A percentile compares a stretch with the other conserved stretches of the same genome.
Conservation (phyloP, 495 filamentous ascomycete genomes). For the Trichoderma parareesei region DNA sequence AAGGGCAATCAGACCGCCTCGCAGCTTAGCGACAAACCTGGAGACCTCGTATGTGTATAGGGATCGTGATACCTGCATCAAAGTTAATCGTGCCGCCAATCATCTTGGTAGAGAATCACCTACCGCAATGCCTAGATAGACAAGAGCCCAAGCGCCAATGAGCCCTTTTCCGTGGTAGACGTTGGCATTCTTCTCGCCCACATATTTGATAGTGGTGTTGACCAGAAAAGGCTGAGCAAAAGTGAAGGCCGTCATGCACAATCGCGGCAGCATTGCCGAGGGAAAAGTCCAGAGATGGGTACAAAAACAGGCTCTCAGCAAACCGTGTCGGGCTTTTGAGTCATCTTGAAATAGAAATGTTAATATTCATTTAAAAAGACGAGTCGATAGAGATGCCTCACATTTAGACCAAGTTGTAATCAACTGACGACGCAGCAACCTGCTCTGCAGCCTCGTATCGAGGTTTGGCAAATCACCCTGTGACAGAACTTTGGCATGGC, state of each 20-base stretch:
- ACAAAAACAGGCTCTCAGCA: background rate
- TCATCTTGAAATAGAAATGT: background rate
- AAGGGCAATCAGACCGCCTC: slow-evolving; percentile 47
- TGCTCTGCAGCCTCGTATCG: slow-evolving; percentile 3
- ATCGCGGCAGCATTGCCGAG: background rate
- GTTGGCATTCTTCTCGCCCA: slow-evolving; percentile 22
- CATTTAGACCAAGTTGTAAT: slow-evolving; percentile 5
- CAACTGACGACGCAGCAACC: background rate
- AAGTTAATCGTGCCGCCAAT: background rate
- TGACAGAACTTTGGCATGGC: background rate
- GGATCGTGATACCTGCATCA: slow-evolving; percentile 26
- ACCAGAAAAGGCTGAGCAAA: slow-evolving; percentile 57
- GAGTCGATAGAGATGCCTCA: background rate
- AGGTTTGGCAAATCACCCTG: background rate
- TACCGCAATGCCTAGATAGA: slow-evolving; percentile 50
- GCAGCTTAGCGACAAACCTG: slow-evolving; percentile 42
- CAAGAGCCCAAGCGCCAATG: slow-evolving; percentile 49
- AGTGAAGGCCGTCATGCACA: slow-evolving; percentile 47
- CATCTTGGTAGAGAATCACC: background rate
- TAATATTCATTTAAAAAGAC: background rate
- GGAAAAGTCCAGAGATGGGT: slow-evolving; percentile 1
- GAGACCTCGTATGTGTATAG: slow-evolving; percentile 42
- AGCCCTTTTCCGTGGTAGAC: slow-evolving; percentile 47
- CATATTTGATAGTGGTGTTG: slow-evolving; percentile 22
- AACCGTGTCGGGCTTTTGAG: background rate